phyloP scores from a whole-genome alignment of 2,329 filamentous ascomycete species.

The Xylaria sp. region DNA sequence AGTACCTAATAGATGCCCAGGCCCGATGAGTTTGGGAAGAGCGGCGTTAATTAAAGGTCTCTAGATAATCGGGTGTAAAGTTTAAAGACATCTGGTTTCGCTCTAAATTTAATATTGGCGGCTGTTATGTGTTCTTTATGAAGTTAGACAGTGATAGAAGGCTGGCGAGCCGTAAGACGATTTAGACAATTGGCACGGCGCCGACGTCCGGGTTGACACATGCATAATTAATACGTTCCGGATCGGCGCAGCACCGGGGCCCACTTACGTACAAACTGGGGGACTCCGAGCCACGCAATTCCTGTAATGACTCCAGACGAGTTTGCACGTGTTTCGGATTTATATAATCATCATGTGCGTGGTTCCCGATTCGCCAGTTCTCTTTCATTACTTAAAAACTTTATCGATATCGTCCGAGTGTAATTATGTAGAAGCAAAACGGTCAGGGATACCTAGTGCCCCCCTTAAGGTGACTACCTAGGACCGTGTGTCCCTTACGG shows the following conservation, averaged over 20 bases:
- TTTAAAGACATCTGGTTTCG: background rate
- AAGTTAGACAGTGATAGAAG: background rate
- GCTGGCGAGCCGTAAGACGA: background rate
- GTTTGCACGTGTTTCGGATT: conserved; percentile 1
- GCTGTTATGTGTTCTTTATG: background rate
- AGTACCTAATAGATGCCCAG: background rate
- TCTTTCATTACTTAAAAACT: background rate
- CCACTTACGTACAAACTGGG: conserved; percentile 6
- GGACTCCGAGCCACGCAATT: conserved; percentile 16
- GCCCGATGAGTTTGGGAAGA: background rate
- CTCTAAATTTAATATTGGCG: background rate
- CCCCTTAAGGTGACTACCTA: background rate
- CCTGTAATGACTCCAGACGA: background rate
- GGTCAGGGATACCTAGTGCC: background rate
- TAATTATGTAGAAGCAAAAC: background rate
- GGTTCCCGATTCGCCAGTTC: background rate
- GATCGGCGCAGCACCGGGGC: conserved; percentile 18
- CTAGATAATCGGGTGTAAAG: background rate
- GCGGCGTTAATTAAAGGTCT: background rate
- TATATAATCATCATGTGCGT: background rate
- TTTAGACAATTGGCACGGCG: conserved; percentile 4
- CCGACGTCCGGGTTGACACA: conserved; percentile 21
- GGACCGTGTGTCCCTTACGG: background rate
- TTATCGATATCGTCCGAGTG: background rate
- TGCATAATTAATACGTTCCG: conserved; percentile 15